phyloP scores from a whole-genome alignment of 805 yeast species.

The Isabelozyma pseudorhagii region DNA sequence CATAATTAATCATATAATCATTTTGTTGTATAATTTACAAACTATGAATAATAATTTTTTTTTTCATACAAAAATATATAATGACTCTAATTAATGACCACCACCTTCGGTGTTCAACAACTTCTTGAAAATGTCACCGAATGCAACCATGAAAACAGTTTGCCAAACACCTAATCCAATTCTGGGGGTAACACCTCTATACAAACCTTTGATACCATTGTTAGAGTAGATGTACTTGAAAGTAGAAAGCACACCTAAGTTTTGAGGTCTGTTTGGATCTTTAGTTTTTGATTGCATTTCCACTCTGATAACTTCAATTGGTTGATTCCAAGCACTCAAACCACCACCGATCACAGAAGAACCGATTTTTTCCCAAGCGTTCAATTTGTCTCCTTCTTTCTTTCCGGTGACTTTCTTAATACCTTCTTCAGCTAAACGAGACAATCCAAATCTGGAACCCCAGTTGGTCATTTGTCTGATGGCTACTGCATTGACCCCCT shows the following conservation, averaged over 20 bases:
- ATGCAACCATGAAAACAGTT: conserved; percentile 96
- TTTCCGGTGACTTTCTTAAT: conserved; percentile 67
- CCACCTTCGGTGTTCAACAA: conserved; percentile 40
- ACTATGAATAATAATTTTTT: neutral
- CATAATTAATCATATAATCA: too few species aligned
- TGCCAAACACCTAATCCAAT: conserved; percentile 97
- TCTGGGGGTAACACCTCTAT: conserved; percentile 96
- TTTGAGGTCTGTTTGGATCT: conserved; percentile 95
- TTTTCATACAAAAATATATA: neutral
- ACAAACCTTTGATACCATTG: conserved; percentile 86
- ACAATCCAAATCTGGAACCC: conserved; percentile 96
- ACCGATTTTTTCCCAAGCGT: conserved; percentile 74
- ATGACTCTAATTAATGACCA: conserved; percentile 25
- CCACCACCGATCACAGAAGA: conserved; percentile 96
- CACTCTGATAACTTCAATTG: conserved; percentile 94
- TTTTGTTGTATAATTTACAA: neutral
- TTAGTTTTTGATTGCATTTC: conserved; percentile 96
- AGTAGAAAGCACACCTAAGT: conserved; percentile 73
- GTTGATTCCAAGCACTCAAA: conserved; percentile 97
- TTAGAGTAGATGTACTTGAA: conserved; percentile 77
- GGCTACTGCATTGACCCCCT: conserved; percentile 99
- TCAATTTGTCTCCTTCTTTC: conserved; percentile 53
- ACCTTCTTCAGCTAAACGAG: conserved; percentile 85
- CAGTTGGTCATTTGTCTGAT: conserved; percentile 98
- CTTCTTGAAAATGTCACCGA: conserved; percentile 75